Conservation (phyloP, 768 basidiomycete species). For the Tricholoma sp. region DNA sequence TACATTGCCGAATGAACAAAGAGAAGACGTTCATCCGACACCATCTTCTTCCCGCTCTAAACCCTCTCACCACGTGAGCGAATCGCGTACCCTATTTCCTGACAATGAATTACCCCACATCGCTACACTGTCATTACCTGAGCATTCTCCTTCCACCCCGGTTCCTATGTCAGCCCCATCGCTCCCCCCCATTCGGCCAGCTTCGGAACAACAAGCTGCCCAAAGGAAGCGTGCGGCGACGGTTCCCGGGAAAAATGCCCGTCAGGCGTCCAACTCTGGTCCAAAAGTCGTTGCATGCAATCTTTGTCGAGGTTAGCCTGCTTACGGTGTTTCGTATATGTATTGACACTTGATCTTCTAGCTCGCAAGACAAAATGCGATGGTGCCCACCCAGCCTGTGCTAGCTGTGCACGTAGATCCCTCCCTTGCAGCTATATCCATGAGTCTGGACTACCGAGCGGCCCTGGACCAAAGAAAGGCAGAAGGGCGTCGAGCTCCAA, state of each 20-base stretch:
- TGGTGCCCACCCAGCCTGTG: constrained; percentile 79
- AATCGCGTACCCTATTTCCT: constrained; percentile 42
- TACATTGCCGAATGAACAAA: constrained; percentile 38
- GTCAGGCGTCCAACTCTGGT: constrained; percentile 60
- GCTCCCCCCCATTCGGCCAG: constrained; percentile 59
- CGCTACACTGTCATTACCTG: constrained; percentile 60
- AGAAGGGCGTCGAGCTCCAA: constrained; percentile 55
- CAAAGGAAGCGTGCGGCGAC: constrained; percentile 69
- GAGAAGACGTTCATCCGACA: constrained; percentile 35
- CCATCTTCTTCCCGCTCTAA: constrained; percentile 36
- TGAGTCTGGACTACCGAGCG: constrained; percentile 38
- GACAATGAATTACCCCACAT: constrained; percentile 70
- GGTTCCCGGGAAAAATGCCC: constrained; percentile 55
- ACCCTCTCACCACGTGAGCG: constrained; percentile 21
- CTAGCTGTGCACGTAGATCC: constrained; percentile 73
- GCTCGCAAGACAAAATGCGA: constrained; percentile 90
- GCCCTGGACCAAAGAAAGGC: constrained; percentile 39
- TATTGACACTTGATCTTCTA: constrained; percentile 21
- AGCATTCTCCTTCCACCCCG: constrained; percentile 49
- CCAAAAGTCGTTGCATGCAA: constrained; percentile 88
- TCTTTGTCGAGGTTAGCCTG: constrained; percentile 68
- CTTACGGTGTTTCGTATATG: neutral
- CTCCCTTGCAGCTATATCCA: constrained; percentile 80
- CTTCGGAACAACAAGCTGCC: constrained; percentile 61
- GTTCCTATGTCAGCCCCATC: constrained; percentile 59